Base-by-base conservation (phyloP, 140 eudicot genomes). In the Flaveria floridana region DNA sequence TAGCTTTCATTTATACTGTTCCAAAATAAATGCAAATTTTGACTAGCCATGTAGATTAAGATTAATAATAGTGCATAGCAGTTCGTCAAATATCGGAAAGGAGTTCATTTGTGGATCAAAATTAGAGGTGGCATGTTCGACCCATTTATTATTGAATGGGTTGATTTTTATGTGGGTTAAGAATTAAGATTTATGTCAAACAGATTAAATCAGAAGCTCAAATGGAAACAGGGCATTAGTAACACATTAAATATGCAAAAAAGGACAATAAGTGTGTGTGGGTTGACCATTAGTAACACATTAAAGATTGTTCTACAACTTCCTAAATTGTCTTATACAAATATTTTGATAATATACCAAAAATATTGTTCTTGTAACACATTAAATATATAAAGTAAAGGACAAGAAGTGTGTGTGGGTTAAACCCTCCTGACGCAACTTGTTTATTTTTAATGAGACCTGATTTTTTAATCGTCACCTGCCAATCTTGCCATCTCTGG, bases 91-190 rank as follows among this genome's bases (percentile, higher is more conserved):
- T 42, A 42, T 16, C 72, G 1, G 72, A 41, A 63, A 26, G 62
- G 62, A 55, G 26, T 55, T 55, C 62, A 18, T 55, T 55, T 64
- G 37, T 48, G 62, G 21, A 75, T 14, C 20, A 46, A 74, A 61
- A 44, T 57, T 2, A 57, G 20, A 52, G 21, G 21, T 52, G 2
- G 14, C 59, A 15, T 3, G 2, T 20, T 20, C 7, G 15, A 57
- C n/a, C 65, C 65, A 57, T 57, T 57, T 21, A 61, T 30, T 61
- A 10, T 25, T 26, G 67, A 26, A 23, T 25, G 6, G 67, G 14
- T 26, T 3, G 42, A 61, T 61, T 61, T 25, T 3, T 7, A 61
- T 62, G 19, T 28, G 42, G 19, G 46, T 14, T 26, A 28, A 13
- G 11, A 5, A 11, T 62, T 3, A 28, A 13, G 4, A 0, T 25